Evolutionary conservation across 441 rosid genomes (phyloP).

Genomic region (Erodium trifolium): DNA sequence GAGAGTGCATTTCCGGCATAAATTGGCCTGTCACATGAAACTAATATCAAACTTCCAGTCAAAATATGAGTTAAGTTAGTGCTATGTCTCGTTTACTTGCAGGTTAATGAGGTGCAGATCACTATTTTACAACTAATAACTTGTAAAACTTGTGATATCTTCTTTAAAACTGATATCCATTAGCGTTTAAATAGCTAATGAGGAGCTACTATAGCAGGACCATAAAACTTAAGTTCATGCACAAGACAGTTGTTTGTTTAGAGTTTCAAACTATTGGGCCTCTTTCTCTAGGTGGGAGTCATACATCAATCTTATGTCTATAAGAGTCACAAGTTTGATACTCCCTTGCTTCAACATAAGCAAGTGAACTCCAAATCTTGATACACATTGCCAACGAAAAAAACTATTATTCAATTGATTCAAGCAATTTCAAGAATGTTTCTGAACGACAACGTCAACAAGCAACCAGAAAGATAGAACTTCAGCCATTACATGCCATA

Average conservation of each 20-base stretch:
- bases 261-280: neutral
- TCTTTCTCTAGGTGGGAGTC: no score
- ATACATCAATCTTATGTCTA: no score
- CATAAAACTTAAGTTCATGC: neutral
- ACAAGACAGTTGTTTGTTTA: neutral
- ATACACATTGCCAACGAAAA: neutral
- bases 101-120: neutral
- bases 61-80: neutral
- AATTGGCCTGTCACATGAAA: constrained; percentile 56
- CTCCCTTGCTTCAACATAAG: no score
- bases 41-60: neutral
- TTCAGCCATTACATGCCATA: neutral
- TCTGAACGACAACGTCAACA: neutral
- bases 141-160: neutral
- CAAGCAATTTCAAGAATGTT: neutral
- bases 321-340: no score
- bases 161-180: neutral
- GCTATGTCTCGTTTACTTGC: neutral
- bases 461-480: neutral
- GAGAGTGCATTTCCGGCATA: constrained; percentile 96
- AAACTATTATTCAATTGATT: neutral
- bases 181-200: neutral
- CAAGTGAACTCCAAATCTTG: no score
- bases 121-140: neutral
- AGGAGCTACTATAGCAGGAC: neutral